phyloP scores from a whole-genome alignment of 768 basidiomycete species.

The Hypholoma fasciculare region DNA sequence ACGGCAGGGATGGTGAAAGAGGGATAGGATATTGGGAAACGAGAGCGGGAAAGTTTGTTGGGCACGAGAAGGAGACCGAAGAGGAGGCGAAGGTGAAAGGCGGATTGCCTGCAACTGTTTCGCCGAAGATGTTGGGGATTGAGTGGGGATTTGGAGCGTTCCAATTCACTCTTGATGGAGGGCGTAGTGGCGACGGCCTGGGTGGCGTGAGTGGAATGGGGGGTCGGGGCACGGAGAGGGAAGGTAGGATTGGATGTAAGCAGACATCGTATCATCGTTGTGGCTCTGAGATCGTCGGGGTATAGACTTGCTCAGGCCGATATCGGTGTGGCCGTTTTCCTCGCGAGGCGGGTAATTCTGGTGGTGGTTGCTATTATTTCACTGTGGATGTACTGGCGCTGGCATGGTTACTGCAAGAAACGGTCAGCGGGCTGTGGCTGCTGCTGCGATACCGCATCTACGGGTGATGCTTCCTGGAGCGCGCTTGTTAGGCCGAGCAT shows the following conservation, averaged over 20 bases:
- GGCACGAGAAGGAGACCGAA: conserved; percentile 52
- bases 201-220: conserved; percentile 79
- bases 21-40: conserved; percentile 42
- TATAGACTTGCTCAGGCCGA: conserved; percentile 39
- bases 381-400: conserved; percentile 13
- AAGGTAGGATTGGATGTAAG: conserved; percentile 49
- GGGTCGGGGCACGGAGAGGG: conserved; percentile 63
- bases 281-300: conserved; percentile 62
- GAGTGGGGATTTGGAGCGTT: conserved; percentile 72
- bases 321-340: conserved; percentile 27
- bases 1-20: conserved; percentile 49
- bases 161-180: conserved; percentile 61
- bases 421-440: conserved; percentile 17
- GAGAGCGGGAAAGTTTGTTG: conserved; percentile 65
- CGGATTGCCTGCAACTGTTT: conserved; percentile 69
- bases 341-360: conserved; percentile 20
- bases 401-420: conserved; percentile 18
- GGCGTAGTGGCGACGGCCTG: conserved; percentile 76
- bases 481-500: conserved; percentile 59
- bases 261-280: conserved; percentile 56
- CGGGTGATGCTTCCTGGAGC: conserved; percentile 37
- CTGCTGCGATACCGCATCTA: conserved; percentile 23
- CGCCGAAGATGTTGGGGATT: conserved; percentile 70
- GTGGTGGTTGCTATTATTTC: conserved; percentile 18
- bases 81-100: conserved; percentile 70